phyloP scores from a whole-genome alignment of 345 rosid species.

The Noccaea caerulescens region DNA sequence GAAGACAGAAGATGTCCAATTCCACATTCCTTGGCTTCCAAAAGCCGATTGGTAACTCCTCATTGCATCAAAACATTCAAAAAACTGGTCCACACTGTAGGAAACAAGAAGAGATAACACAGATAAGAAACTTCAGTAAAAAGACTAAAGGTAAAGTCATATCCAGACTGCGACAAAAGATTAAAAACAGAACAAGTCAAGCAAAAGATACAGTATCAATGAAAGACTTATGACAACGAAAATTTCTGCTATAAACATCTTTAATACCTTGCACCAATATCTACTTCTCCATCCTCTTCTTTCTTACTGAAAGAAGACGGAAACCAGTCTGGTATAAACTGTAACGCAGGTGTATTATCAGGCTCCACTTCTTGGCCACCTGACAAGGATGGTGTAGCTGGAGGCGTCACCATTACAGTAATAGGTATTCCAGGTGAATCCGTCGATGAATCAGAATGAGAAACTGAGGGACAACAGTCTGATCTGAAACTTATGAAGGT shows the following conservation, averaged over 20 bases:
- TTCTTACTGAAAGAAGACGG: conserved; percentile 51
- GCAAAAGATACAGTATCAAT: conserved; percentile 21
- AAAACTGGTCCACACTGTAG: conserved; percentile 92
- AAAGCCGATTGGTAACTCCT: conserved; percentile 83
- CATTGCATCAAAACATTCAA: conserved; percentile 93
- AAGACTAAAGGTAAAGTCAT: conserved; percentile 6
- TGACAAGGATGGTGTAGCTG: conserved; percentile 47
- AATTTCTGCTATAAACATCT: conserved; percentile 21
- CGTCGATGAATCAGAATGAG: conserved; percentile 49
- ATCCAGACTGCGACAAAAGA: conserved; percentile 25
- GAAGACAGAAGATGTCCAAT: conserved; percentile 95
- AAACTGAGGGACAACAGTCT: conserved; percentile 52
- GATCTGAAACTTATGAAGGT: conserved; percentile 47
- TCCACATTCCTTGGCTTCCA: conserved; percentile 95
- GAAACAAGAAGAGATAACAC: conserved; percentile 11
- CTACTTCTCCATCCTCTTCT: conserved; percentile 58
- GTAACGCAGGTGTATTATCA: conserved; percentile 57
- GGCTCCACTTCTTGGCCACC: conserved; percentile 47
- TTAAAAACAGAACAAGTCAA: background rate
- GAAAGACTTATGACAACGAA: conserved; percentile 21
- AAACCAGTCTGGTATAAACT: conserved; percentile 86
- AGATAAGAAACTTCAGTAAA: conserved; percentile 15
- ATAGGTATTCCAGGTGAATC: conserved; percentile 40
- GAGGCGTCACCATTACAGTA: conserved; percentile 45
- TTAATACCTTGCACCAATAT: conserved; percentile 85